These are phyloP conservation scores for Nannochloris sp. DNA, from an alignment of 139 green algal species.

Conservation along the genomic window DNA sequence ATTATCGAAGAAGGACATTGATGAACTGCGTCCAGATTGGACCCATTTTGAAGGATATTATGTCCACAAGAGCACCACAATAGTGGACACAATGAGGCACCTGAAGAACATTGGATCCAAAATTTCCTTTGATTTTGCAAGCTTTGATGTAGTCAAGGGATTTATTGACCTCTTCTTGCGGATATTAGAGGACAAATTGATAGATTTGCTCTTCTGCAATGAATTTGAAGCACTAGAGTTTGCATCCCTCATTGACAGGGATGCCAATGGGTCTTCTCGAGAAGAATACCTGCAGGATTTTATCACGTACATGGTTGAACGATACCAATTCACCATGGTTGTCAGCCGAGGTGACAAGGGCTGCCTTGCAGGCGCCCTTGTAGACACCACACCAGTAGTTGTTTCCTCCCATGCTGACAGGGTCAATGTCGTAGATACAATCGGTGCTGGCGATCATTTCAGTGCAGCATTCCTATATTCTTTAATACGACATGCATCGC, in stretches of 20 bases:
- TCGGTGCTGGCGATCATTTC: conserved; percentile 73
- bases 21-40: not conserved
- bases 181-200: conserved; percentile 34
- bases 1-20: conserved; percentile 36
- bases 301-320: not conserved
- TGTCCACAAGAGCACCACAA: conserved; percentile 46
- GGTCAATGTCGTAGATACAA: conserved; percentile 51
- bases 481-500: conserved; percentile 27
- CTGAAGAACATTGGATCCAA: conserved; percentile 16
- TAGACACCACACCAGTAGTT: not conserved
- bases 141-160: conserved; percentile 59
- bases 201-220: conserved; percentile 82
- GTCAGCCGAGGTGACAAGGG: conserved; percentile 55
- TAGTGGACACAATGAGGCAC: conserved; percentile 15
- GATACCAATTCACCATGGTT: conserved; percentile 26
- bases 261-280: no score
- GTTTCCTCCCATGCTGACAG: not conserved
- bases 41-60: conserved; percentile 79
- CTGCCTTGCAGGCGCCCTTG: conserved; percentile 27
- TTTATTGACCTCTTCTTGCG: conserved; percentile 41
- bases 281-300: not conserved
- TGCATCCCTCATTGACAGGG: not conserved
- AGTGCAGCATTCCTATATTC: conserved; percentile 60
- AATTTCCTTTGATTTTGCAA: conserved; percentile 70
- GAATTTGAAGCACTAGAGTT: conserved; percentile 65